Base-by-base conservation (phyloP, 2,329 filamentous ascomycete genomes). In the Rhynchosporium secalis region DNA sequence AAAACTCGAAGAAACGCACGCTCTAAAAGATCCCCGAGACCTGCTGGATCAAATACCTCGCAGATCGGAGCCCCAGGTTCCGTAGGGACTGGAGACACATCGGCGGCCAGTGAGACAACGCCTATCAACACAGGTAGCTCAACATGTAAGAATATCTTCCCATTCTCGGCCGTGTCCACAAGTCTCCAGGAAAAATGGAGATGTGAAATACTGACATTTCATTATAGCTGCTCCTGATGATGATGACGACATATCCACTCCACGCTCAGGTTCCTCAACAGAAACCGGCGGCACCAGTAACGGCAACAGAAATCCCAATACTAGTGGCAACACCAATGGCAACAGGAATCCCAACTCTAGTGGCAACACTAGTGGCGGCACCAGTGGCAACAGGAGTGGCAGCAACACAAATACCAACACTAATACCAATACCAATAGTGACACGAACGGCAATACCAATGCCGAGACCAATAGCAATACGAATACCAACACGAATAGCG, bases 31-130 rank as follows among this genome's bases (percentile, higher is more conserved):
- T 45, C 45, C 29, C 31, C 26, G 29, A 29, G 26, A 28, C 29
- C 51, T 29, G n/a, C 57, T 26, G n/a, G 47, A 8, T 20, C 56
- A 59, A 38, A 46, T 10, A 26, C 56, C 20, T 38, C 56, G 51
- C 36, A 46, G 26, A 26, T 47, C 20, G 29, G 3, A 13, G 33
- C 31, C 10, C 36, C 40, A 55, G 48, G 48, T 47, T 31, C 48
- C 3, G 33, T 9, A 9, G 51, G 47, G 49, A 47, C 58, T 31
- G 43, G 46, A 15, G 38, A 40, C 7, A 41, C 40, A 38, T 38
- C 43, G 12, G 9, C 48, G 15, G 15, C 38, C 40, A 46, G 40
- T 20, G 58, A 28, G 29, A 46, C 58, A 20, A 20, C 20, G 20
- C 20, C 20, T 20, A 36, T 5, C 12, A 51, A 56, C 12, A 46